Evolutionary conservation across 345 rosid genomes (phyloP).

Genomic region (Stellera chamaejasme): DNA sequence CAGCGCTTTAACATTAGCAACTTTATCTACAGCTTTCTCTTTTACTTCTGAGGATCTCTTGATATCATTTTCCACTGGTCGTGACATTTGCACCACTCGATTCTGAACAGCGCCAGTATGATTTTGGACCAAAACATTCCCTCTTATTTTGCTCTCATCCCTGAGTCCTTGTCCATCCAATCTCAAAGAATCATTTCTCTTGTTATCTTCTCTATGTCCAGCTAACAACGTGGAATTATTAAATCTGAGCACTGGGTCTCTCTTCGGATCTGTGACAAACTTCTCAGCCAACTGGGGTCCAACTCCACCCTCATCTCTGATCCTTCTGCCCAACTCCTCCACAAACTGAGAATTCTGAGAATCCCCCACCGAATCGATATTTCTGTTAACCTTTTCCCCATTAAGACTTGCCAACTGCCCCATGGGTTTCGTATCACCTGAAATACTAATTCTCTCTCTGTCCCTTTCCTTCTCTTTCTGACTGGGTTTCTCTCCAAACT

Average conservation of each 20-base stretch:
- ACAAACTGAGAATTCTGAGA: conserved; percentile 22
- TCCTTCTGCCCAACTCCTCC: conserved; percentile 32
- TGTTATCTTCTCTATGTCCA: conserved; percentile 28
- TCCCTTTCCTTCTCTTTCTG: conserved; percentile 26
- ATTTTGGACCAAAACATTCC: conserved; percentile 19
- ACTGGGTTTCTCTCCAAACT: conserved; percentile 19
- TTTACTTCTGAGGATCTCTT: conserved; percentile 23
- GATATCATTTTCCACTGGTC: conserved; percentile 17
- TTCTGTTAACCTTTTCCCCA: conserved; percentile 22
- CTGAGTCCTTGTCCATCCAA: conserved; percentile 19
- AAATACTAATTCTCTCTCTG: conserved; percentile 17
- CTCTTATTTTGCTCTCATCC: conserved; percentile 21
- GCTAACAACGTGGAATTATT: conserved; percentile 16
- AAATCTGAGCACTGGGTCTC: conserved; percentile 22
- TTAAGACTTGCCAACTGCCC: conserved; percentile 19
- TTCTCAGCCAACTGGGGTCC: conserved; percentile 24
- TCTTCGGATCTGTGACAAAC: conserved; percentile 17
- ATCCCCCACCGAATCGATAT: conserved; percentile 17
- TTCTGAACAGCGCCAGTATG: conserved; percentile 21
- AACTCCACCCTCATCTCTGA: conserved; percentile 27
- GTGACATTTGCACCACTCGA: conserved; percentile 20
- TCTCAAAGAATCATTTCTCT: conserved; percentile 25
- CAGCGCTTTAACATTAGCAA: conserved; percentile 19
- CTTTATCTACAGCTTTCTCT: conserved; percentile 28
- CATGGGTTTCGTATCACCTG: conserved; percentile 24